phyloP scores from a whole-genome alignment of 2,329 filamentous ascomycete genomes.

The Penicillium sumatraense region DNA sequence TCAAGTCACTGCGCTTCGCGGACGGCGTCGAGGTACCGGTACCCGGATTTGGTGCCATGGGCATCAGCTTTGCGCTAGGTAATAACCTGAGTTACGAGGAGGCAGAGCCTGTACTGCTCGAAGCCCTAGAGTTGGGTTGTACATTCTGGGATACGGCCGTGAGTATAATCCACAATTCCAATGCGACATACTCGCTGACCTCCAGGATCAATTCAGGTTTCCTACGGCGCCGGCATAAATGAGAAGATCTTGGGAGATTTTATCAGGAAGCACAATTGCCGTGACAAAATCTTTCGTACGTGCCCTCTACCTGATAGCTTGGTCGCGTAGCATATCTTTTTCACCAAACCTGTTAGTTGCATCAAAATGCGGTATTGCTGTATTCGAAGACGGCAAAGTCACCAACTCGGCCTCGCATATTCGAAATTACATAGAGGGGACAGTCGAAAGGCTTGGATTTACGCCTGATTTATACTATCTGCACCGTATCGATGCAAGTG shows the following conservation, averaged over 20 bases:
- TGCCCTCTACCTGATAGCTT: slow-evolving; percentile 4
- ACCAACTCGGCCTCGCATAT: slow-evolving; percentile 55
- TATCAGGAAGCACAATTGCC: slow-evolving; percentile 55
- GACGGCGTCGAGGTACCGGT: neutral
- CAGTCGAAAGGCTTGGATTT: slow-evolving; percentile 55
- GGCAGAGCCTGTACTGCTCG: neutral
- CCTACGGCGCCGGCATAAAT: slow-evolving; percentile 53
- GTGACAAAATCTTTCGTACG: slow-evolving; percentile 56
- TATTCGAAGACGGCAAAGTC: slow-evolving; percentile 29
- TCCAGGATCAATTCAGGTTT: slow-evolving; percentile 38
- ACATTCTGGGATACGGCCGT: neutral
- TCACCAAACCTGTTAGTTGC: neutral
- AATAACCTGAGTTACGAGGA: neutral
- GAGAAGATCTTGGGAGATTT: slow-evolving; percentile 58
- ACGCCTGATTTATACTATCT: slow-evolving; percentile 53
- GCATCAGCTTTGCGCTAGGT: neutral
- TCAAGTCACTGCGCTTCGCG: neutral
- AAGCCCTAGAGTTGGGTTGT: neutral
- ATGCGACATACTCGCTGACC: neutral
- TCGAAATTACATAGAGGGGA: slow-evolving; percentile 55
- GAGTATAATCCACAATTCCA: neutral
- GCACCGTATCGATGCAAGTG: slow-evolving; percentile 24
- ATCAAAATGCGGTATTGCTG: neutral
- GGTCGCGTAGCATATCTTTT: neutral
- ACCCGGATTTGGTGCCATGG: neutral